These are phyloP conservation scores for Metschnikowia lochheadii DNA, from an alignment of 805 yeast species.

Conservation along the genomic window DNA sequence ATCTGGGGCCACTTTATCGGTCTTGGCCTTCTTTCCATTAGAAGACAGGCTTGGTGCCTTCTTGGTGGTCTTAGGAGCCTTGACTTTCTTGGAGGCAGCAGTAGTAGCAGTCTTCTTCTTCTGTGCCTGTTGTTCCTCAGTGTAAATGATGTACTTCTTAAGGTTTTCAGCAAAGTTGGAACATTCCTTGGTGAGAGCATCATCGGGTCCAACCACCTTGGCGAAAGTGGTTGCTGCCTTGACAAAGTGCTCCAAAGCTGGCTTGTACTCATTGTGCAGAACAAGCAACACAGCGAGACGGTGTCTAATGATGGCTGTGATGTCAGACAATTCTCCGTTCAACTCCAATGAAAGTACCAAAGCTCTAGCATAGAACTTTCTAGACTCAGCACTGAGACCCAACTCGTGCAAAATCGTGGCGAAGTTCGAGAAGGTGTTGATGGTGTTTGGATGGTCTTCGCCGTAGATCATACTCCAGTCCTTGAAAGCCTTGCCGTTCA, in stretches of 20 bases:
- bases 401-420: slow-evolving; percentile 55
- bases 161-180: slow-evolving; percentile 61
- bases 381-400: slow-evolving; percentile 45
- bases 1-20: slow-evolving; percentile 25
- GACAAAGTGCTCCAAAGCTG: slow-evolving; percentile 53
- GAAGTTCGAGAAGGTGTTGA: slow-evolving; percentile 59
- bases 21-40: slow-evolving; percentile 15
- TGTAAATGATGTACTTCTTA: slow-evolving; percentile 43
- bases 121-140: slow-evolving; percentile 37
- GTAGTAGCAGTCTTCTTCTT: slow-evolving; percentile 21
- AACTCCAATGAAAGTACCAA: slow-evolving; percentile 45
- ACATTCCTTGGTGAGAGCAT: slow-evolving; percentile 63
- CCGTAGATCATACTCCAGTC: slow-evolving; percentile 59
- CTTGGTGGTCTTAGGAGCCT: slow-evolving; percentile 19
- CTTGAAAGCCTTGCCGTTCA: slow-evolving; percentile 56
- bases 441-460: slow-evolving; percentile 63
- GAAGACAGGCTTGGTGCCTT: slow-evolving; percentile 5
- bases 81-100: slow-evolving; percentile 10
- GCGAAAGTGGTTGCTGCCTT: slow-evolving; percentile 56
- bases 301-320: slow-evolving; percentile 62
- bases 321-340: slow-evolving; percentile 57
- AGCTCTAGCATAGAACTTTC: slow-evolving; percentile 51
- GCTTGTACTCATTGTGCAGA: slow-evolving; percentile 46
- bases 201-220: slow-evolving; percentile 60
- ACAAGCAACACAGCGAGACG: slow-evolving; percentile 55